Base-by-base conservation (phyloP, 257 asterid species). In the Ilex aquifolium region DNA sequence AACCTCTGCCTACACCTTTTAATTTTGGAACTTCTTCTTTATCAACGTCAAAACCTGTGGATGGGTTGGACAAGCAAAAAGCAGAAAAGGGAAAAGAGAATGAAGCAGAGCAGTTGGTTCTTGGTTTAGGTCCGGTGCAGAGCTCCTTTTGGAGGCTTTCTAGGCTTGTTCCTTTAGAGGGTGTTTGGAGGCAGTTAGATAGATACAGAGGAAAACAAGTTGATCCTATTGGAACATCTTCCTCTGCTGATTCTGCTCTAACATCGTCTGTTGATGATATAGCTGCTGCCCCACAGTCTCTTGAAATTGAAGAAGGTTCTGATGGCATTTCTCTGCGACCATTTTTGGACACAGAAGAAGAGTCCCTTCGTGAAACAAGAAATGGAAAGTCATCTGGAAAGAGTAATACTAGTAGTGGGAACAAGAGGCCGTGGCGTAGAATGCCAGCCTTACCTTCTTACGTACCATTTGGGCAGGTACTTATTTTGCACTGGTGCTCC, bases 41-140 rank as follows among this genome's bases (percentile, higher is more conserved):
- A 27, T 65, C 85, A 32, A 57, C 60, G 51, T 67, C 87, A 71
- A 79, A 72, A 75, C 60, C 72, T 68, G 76, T 61, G 42, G 85
- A 78, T 72, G 77, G 72, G 60, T 46, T 68, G 67, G 86, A 73
- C 66, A 89, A 79, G 79, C 87, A 79, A 63, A 82, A 85, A 74
- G 42, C 75, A 57, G 87, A 80, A 69, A 79, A 60, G 57, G 59
- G 40, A 44, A 85, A 79, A 67, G 88, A 84, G 72, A 80, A 72
- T 70, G 99, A 80, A 80, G 90, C 87, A 60, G 99, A 90, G 62
- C 91, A 82, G 72, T 77, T 93, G 83, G 99, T 93, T 72, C 69
- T 93, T 76, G 99, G 99, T 65, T 77, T 93, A 80, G 99, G 99
- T 67, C 99, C 99, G 14, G 95, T 93, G 58, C 97, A 93, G 76